Base-by-base conservation (phyloP, 768 basidiomycete genomes). In the Tricholoma sp. region DNA sequence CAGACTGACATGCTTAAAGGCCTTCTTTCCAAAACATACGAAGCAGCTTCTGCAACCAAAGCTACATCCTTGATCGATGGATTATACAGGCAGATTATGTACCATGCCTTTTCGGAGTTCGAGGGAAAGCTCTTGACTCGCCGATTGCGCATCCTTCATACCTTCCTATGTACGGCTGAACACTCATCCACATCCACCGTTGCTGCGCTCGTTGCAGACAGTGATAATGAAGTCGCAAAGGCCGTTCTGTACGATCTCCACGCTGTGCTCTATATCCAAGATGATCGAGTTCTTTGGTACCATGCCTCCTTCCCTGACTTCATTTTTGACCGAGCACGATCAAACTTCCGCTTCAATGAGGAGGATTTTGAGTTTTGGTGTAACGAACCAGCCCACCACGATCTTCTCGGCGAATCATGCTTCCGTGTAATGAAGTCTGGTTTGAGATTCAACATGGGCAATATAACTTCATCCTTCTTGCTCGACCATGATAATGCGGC, bases 301-400 rank as follows among this genome's bases (percentile, higher is more conserved):
- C 63, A 68, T 50, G 55, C 62, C 18, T 66, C 63, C 6, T 65
- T 63, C 37, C 56, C 57, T 11, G 63, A 68, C 34, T 66, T 66
- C 11, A 53, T 62, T 51, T 57, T 41, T 3, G n/a, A n/a, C n/a
- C n/a, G n/a, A n/a, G n/a, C n/a, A n/a, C n/a, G n/a, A n/a, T n/a
- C n/a, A n/a, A n/a, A n/a, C n/a, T n/a, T n/a, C n/a, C n/a, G n/a
- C n/a, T n/a, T n/a, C n/a, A n/a, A n/a, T n/a, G n/a, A n/a, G n/a
- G n/a, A n/a, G n/a, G n/a, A n/a, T n/a, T n/a, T n/a, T n/a, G n/a
- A n/a, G n/a, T n/a, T n/a, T n/a, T n/a, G n/a, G n/a, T 65, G 64
- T 52, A 32, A 60, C 28, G 37, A 28, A 41, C 47, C 58, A 9
- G 13, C 15, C n/a, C 58, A 58, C 54, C 58, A 63, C 50, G 18